Evolutionary conservation across 1,284 basidiomycete genomes (phyloP), one percentile per base, ranked within the genome.

Genomic region (Cystobasidium slooffiae): DNA sequence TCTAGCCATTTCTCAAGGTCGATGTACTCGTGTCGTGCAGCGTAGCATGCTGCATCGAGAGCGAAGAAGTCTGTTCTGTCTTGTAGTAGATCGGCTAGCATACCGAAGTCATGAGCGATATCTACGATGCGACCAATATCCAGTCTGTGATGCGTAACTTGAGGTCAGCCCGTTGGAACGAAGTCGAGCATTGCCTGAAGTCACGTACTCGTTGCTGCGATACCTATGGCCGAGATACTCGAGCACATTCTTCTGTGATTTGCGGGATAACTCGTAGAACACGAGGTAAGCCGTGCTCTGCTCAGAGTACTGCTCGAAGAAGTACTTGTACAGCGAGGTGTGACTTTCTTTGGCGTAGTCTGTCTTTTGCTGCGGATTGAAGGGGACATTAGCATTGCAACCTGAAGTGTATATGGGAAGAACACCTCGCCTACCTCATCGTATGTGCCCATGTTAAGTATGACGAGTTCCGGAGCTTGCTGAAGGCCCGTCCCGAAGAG

Each of bases 1-100:
- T 91, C 89, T 5, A 99, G 86, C 95, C 95, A 99, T 82, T 96
- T 93, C 83, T 97, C 95, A 63, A 99, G 86, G 79, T 98, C 94
- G 79, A 99, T 86, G 80, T 94, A 93, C 81, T 99, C 96, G 78
- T 94, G 86, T 61, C 94, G 90, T 53, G 93, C 94, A 1, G 95
- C 95, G 31, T 97, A 84, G 6, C 94, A 90, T 16, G 97, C 97
- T 51, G 97, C 90, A 81, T 99, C 97, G 64, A 96, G 88, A 18
- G 91, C 90, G 80, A 96, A 93, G 22, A 88, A 89, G 77, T 94
- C 91, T 1, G 94, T 93, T 12, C 90, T 88, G 51, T 93, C 89
- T 79, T 93, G 91, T 63, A 99, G 87, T 22, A 98, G 86, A 31
- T 91, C 88, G 81, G 96, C 93, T 70, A 99, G 86, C 75, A 95